Conservation (phyloP, 2,329 filamentous ascomycete species). For the Ophiobolus disseminans region DNA sequence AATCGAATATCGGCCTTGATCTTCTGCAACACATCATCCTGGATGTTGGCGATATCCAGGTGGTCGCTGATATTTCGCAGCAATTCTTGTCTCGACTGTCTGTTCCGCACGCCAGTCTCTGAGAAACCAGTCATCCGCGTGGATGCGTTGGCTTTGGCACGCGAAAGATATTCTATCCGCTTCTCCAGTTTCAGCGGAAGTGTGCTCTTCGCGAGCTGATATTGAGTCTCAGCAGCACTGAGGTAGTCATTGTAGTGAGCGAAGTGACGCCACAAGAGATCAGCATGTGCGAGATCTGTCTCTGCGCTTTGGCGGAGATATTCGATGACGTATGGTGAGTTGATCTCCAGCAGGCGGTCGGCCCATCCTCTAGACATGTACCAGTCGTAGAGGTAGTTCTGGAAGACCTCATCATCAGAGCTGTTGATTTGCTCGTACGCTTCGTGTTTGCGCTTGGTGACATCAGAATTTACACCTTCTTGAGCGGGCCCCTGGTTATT, state of each 20-base stretch:
- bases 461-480: constrained; percentile 78
- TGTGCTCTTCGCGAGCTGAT: constrained; percentile 80
- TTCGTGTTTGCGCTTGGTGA: constrained; percentile 81
- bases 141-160: constrained; percentile 90
- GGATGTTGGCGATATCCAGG: constrained; percentile 91
- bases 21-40: constrained; percentile 86
- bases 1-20: constrained; percentile 77
- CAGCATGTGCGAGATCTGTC: constrained; percentile 77
- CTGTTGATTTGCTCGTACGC: constrained; percentile 89
- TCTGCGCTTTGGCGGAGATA: constrained; percentile 81
- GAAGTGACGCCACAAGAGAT: constrained; percentile 92
- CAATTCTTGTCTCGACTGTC: constrained; percentile 83
- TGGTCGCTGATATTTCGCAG: constrained; percentile 84
- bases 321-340: constrained; percentile 83
- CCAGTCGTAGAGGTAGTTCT: constrained; percentile 97
- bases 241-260: constrained; percentile 84
- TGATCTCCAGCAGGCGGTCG: constrained; percentile 82
- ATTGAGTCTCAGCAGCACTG: constrained; percentile 86
- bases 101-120: constrained; percentile 52
- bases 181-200: constrained; percentile 82
- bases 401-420: constrained; percentile 91
- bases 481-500: constrained; percentile 72
- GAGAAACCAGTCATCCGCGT: constrained; percentile 79
- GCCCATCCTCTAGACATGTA: constrained; percentile 86
- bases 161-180: constrained; percentile 86